Conservation (phyloP, 2,329 filamentous ascomycete species). For the Fusarium sp. region DNA sequence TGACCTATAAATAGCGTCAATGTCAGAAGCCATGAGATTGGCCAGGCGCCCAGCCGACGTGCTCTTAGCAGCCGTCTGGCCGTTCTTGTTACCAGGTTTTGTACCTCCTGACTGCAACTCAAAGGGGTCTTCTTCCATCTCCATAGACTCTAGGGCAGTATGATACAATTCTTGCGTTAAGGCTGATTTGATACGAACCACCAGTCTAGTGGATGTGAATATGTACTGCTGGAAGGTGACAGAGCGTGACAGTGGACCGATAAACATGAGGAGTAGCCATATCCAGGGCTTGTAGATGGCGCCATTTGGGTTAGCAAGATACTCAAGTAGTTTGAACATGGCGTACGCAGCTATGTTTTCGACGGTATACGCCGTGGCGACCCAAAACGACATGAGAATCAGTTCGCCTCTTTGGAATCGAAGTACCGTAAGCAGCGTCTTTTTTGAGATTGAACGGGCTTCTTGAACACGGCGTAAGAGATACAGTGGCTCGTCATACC, state of each 20-base stretch:
- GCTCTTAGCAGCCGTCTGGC: slow-evolving; percentile 47
- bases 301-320: slow-evolving; percentile 59
- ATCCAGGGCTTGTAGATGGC: slow-evolving; percentile 61
- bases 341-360: slow-evolving; percentile 65
- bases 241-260: slow-evolving; percentile 61
- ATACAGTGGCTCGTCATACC: slow-evolving; percentile 65
- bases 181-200: slow-evolving; percentile 66
- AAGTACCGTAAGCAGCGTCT: slow-evolving; percentile 59
- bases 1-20: slow-evolving; percentile 64
- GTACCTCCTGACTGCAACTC: slow-evolving; percentile 38
- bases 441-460: slow-evolving; percentile 56
- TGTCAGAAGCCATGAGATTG: slow-evolving; percentile 68
- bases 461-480: slow-evolving; percentile 57
- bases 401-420: slow-evolving; percentile 58
- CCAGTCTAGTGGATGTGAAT: slow-evolving; percentile 65
- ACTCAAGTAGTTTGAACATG: slow-evolving; percentile 64
- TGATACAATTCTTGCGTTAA: slow-evolving; percentile 69
- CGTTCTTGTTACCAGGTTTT: slow-evolving; percentile 45
- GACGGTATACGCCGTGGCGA: slow-evolving; percentile 51
- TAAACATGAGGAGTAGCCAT: slow-evolving; percentile 65
- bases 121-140: slow-evolving; percentile 66
- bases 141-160: slow-evolving; percentile 65
- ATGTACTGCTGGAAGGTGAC: slow-evolving; percentile 67
- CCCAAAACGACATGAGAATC: slow-evolving; percentile 58
- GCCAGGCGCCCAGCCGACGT: slow-evolving; percentile 63